Base-by-base conservation (phyloP, 495 filamentous ascomycete genomes). In the Melanomma pulvis-pyrius region DNA sequence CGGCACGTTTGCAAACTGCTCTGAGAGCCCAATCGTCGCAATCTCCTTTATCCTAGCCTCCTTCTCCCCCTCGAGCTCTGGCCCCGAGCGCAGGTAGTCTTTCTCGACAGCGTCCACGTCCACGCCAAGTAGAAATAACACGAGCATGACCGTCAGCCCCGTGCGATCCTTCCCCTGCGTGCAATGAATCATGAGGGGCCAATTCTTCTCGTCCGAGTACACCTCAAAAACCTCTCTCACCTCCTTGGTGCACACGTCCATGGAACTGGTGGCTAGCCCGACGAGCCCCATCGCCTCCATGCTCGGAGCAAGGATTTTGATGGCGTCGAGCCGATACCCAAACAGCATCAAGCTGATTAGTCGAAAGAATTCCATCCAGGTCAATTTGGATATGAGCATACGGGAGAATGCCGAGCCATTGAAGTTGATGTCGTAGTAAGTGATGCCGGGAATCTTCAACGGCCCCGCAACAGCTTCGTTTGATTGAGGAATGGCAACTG, bases 121-220 rank as follows among this genome's bases (percentile, higher is more conserved):
- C 0, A 90, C 82, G 11, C 76, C 73, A 2, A 87, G 80, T 1
- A 89, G 74, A 29, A 92, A 72, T 1, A 93, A 75, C 0, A 83
- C 69, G 21, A 96, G 78, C 12, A 87, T 75, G n/a, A 91, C 75
- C 24, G 90, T 78, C 1, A 94, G 78, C 0, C 92, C 92, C 0
- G 92, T 94, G 0, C 91, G 84, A 73, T 96, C 92, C 71, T 96
- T 96, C 36, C 92, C 92, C 72, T 94, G 90, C 2, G 91, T 92
- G 77, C 92, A 96, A 78, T 94, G 92, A 5, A 93, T 72, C 2
- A 93, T 73, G 5, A 86, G 63, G 0, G 90, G 90, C 44, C 87
- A 87, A 17, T 80, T 76, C 2, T 68, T 61, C 5, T 78, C 67
- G 3, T 79, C 67, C 8, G 80, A 78, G 32, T 85, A 74, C 11